Evolutionary conservation across 768 basidiomycete genomes (phyloP).

Genomic region (Terana coerulea): DNA sequence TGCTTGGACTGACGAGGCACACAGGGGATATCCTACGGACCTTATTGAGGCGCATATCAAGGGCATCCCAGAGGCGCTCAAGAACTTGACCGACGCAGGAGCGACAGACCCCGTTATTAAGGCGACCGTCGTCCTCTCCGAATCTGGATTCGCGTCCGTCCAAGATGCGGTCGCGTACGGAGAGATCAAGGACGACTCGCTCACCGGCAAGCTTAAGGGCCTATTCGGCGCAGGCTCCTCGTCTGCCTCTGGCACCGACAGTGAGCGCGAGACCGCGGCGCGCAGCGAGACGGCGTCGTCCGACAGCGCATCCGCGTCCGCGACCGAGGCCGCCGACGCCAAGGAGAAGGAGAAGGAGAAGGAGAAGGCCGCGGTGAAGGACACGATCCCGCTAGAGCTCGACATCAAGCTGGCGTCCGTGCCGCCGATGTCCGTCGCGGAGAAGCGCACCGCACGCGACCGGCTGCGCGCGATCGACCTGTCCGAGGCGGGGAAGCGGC

Average conservation of each 20-base stretch:
- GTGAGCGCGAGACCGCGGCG: conserved; percentile 34
- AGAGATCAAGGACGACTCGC: conserved; percentile 76
- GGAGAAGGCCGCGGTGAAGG: conserved; percentile 34
- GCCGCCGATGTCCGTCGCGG: conserved; percentile 69
- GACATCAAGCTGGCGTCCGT: conserved; percentile 60
- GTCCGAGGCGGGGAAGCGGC: conserved; percentile 71
- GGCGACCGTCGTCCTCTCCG: conserved; percentile 77
- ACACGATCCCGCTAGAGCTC: conserved; percentile 67
- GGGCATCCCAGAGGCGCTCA: conserved; percentile 73
- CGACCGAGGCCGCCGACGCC: conserved; percentile 30
- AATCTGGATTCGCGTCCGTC: conserved; percentile 82
- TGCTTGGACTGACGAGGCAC: conserved; percentile 1
- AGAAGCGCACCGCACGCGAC: conserved; percentile 70
- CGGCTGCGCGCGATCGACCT: conserved; percentile 79
- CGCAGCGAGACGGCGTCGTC: no score
- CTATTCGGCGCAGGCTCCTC: conserved; percentile 69
- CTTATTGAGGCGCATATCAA: conserved; percentile 70
- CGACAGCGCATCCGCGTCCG: conserved; percentile 21
- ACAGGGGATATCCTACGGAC: conserved; percentile 67
- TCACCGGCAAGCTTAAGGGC: conserved; percentile 82
- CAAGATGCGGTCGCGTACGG: conserved; percentile 76
- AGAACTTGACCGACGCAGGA: conserved; percentile 80
- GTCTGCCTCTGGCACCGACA: conserved; percentile 24
- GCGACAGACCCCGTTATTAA: conserved; percentile 83
- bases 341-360: conserved; percentile 26